phyloP scores from a whole-genome alignment of 768 basidiomycete genomes.

The Polyporus arcularius region DNA sequence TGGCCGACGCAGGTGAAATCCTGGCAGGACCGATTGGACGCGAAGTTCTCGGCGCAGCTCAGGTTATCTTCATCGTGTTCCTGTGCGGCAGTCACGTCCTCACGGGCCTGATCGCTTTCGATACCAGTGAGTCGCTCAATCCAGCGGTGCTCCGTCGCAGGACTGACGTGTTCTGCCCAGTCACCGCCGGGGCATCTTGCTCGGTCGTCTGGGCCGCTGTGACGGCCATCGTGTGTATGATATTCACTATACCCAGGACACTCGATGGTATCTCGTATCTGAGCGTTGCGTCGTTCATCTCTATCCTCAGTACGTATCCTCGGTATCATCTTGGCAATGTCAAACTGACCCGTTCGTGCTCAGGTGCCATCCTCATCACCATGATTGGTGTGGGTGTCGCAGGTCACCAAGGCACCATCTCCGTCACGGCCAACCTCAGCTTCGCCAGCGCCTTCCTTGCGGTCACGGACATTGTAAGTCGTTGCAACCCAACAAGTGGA shows the following conservation, averaged over 20 bases:
- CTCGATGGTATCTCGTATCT: constrained; percentile 32
- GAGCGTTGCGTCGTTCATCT: constrained; percentile 32
- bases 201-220: constrained; percentile 32
- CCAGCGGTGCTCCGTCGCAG: neutral
- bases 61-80: constrained; percentile 32
- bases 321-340: neutral
- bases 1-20: constrained; percentile 34
- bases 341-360: neutral
- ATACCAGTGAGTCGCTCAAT: constrained; percentile 26
- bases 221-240: constrained; percentile 29
- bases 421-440: constrained; percentile 21
- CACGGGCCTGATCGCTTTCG: constrained; percentile 33
- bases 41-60: constrained; percentile 32
- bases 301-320: constrained; percentile 25
- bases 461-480: constrained; percentile 31
- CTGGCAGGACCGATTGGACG: constrained; percentile 31
- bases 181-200: constrained; percentile 32
- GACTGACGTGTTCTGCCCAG: constrained; percentile 16
- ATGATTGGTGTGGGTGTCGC: constrained; percentile 33
- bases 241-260: constrained; percentile 31
- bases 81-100: constrained; percentile 33
- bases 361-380: constrained; percentile 32
- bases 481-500: neutral
- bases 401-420: constrained; percentile 25
- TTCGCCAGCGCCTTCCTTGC: constrained; percentile 31